These are phyloP conservation scores for Cantharellus anzutake DNA, from an alignment of 768 basidiomycete species.

Conservation along the genomic window DNA sequence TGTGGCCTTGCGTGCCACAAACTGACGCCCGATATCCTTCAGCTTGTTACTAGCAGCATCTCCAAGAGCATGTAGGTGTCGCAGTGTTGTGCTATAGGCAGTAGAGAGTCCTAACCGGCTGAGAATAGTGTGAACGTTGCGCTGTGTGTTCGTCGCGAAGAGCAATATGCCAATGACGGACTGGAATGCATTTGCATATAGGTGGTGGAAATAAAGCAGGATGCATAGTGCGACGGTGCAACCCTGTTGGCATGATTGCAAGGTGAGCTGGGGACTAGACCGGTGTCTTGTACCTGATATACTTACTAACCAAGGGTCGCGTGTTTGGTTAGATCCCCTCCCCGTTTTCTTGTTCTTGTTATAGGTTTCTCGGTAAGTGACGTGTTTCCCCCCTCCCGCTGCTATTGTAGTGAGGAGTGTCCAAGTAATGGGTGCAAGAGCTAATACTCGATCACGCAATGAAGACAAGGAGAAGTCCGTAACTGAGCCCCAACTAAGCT, in stretches of 20 bases:
- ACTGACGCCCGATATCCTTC: background rate
- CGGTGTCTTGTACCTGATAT: no score
- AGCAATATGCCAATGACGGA: background rate
- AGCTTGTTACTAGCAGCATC: background rate
- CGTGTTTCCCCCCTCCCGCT: no score
- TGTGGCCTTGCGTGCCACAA: background rate
- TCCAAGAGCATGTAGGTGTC: background rate
- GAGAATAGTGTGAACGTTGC: background rate
- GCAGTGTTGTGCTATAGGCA: background rate
- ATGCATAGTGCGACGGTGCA: background rate
- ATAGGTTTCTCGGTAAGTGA: background rate
- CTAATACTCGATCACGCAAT: background rate
- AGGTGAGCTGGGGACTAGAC: no score
- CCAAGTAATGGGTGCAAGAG: background rate
- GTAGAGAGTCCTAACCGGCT: background rate
- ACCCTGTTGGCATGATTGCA: background rate
- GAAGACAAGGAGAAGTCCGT: background rate
- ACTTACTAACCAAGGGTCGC: background rate
- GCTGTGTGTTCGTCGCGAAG: background rate
- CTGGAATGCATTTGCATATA: background rate
- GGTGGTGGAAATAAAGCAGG: background rate
- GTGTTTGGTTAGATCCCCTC: background rate
- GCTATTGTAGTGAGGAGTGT: background rate
- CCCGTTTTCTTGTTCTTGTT: background rate
- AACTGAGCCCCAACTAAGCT: no score